These are phyloP conservation scores for Fusarium siculi DNA, from an alignment of 2,329 filamentous ascomycete species.

Conservation along the genomic window DNA sequence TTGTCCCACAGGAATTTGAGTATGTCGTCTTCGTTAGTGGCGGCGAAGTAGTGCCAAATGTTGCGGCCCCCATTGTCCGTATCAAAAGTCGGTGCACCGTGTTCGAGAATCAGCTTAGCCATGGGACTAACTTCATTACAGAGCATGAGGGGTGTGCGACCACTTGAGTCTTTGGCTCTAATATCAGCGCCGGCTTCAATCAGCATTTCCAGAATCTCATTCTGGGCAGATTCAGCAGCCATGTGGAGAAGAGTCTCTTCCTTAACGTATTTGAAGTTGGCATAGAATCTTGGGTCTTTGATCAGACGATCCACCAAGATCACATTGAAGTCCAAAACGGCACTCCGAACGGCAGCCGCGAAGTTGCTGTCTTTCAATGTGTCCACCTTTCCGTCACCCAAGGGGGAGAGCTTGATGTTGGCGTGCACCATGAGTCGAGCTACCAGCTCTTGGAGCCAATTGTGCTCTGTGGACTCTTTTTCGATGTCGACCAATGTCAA, in stretches of 20 bases:
- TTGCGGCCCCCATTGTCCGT: slow-evolving; percentile 48
- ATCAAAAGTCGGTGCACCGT: slow-evolving; percentile 44
- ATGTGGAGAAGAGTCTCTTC: slow-evolving; percentile 40
- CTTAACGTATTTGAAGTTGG: slow-evolving; percentile 35
- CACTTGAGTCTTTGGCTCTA: slow-evolving; percentile 40
- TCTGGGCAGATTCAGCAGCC: slow-evolving; percentile 42
- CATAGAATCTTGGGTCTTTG: slow-evolving; percentile 47
- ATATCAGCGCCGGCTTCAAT: slow-evolving; percentile 44
- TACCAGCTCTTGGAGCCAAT: slow-evolving; percentile 22
- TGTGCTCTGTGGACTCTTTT: slow-evolving; percentile 9
- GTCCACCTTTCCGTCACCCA: not conserved
- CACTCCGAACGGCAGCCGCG: slow-evolving; percentile 33
- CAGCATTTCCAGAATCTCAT: slow-evolving; percentile 45
- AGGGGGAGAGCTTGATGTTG: slow-evolving; percentile 27
- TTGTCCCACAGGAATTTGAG: slow-evolving; percentile 46
- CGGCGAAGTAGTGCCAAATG: slow-evolving; percentile 53
- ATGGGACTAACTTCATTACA: slow-evolving; percentile 44
- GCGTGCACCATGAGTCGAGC: slow-evolving; percentile 25
- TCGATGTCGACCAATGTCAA: slow-evolving; percentile 25
- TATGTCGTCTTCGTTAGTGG: slow-evolving; percentile 45
- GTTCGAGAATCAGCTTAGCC: slow-evolving; percentile 39
- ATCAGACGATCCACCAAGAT: slow-evolving; percentile 43
- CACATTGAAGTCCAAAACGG: slow-evolving; percentile 43
- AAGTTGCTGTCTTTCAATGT: slow-evolving; percentile 36
- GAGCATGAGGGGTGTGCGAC: slow-evolving; percentile 52